phyloP scores from a whole-genome alignment of 2,329 filamentous ascomycete genomes.

The Grosmannia serpens region DNA sequence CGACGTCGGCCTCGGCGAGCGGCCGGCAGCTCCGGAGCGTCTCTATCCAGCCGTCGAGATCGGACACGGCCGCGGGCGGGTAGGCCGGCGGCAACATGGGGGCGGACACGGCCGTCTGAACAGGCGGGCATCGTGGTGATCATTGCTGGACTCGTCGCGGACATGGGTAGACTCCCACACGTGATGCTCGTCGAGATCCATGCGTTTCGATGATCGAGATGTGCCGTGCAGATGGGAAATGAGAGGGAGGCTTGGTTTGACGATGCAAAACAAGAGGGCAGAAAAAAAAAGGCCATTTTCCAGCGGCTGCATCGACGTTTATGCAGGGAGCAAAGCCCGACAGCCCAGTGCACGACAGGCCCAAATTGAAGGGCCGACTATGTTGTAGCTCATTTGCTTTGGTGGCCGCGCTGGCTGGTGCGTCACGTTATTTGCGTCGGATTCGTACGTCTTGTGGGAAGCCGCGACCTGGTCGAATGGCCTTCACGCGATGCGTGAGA shows the following conservation, averaged over 20 bases:
- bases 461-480: too few species aligned
- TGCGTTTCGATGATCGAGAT: background rate
- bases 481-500: too few species aligned
- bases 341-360: too few species aligned
- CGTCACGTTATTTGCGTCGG: too few species aligned
- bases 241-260: background rate
- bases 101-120: background rate
- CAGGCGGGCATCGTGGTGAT: background rate
- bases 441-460: too few species aligned
- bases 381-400: too few species aligned
- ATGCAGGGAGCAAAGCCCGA: too few species aligned
- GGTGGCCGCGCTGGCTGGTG: too few species aligned
- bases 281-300: background rate
- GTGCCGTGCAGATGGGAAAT: background rate
- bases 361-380: too few species aligned
- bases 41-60: background rate
- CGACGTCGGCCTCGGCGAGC: background rate
- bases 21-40: background rate
- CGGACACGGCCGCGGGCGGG: background rate
- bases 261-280: background rate
- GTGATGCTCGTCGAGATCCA: background rate
- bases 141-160: background rate
- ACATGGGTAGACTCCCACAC: background rate
- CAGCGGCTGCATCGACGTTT: too few species aligned
- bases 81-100: background rate